Evolutionary conservation across 192 early-diverging fungal species (phyloP).

Genomic region (Backusella tuberculispora): DNA sequence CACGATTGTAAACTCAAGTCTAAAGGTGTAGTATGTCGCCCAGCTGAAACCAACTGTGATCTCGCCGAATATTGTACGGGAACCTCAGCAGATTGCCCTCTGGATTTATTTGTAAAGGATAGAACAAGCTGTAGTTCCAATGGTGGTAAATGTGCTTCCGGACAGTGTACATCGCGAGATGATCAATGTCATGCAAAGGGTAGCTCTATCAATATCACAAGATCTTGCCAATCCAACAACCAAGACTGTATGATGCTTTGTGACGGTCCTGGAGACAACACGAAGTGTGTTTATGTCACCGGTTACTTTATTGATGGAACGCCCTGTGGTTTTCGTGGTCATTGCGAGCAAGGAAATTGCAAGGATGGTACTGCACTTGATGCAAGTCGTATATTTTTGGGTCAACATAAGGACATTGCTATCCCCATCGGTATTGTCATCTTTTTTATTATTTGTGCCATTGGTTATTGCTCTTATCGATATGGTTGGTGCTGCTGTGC

Average conservation of each 20-base stretch:
- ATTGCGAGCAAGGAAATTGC: conserved; percentile 60
- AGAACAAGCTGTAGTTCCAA: conserved; percentile 64
- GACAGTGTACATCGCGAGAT: conserved; percentile 75
- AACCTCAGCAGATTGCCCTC: conserved; percentile 67
- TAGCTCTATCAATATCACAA: conserved; percentile 48
- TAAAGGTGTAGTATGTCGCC: conserved; percentile 69
- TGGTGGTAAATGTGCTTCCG: conserved; percentile 64
- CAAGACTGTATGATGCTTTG: conserved; percentile 69
- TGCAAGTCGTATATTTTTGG: conserved; percentile 23
- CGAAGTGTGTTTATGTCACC: conserved; percentile 57
- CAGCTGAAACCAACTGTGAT: conserved; percentile 80
- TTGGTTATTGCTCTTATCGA: neutral
- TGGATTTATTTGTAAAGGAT: conserved; percentile 66
- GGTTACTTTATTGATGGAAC: conserved; percentile 73
- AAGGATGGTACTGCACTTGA: neutral
- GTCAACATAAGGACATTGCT: conserved; percentile 41
- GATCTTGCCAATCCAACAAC: conserved; percentile 57
- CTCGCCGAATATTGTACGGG: conserved; percentile 80
- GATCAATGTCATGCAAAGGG: conserved; percentile 68
- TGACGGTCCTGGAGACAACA: conserved; percentile 50
- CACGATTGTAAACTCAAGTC: conserved; percentile 63
- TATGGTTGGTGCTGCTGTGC: neutral
- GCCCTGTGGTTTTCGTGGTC: conserved; percentile 67
- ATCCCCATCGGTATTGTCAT: conserved; percentile 42
- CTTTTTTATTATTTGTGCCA: conserved; percentile 35